Base-by-base conservation (phyloP, 2,329 filamentous ascomycete genomes). In the Fusarium sp. region DNA sequence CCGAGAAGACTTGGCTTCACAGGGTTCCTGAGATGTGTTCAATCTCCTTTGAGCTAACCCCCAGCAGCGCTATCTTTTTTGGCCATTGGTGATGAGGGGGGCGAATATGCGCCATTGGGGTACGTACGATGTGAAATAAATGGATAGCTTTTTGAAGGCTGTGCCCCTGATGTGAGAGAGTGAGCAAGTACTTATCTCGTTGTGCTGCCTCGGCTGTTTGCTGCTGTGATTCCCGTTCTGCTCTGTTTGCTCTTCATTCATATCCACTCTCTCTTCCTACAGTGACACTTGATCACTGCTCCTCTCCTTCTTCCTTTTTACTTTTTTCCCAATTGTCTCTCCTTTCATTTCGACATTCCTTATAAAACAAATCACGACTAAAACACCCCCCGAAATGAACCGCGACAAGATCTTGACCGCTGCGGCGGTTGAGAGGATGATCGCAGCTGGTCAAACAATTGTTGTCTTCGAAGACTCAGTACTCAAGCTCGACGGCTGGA, bases 401-500 rank as follows among this genome's bases (percentile, higher is more conserved):
- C 85, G 85, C 72, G 84, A 87, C 73, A 76, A 75, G 32, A 77
- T 86, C 61, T 72, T 89, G 46, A 81, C 85, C 30, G 80, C 85
- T 37, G 79, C 79, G n/a, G 82, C 83, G 63, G 83, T 91, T 71
- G 83, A 88, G 75, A 80, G 76, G 40, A 80, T 88, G 80, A 87
- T 91, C 72, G 87, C 87, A 35, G 83, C 88, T 54, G 89, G 88
- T 64, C 83, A 87, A 35, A 84, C 82, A 19, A 86, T 91, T 61
- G 85, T 91, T 73, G 86, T 91, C 61, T 86, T 85, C 72, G 85
- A 90, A 50, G 88, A 87, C 49, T 76, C 82, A 58, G 86, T 89
- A 21, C 81, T 91, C 73, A 83, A 85, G 63, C 85, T 91, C 42
- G 87, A 90, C 75, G 81, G 83, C 47, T 92, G 89, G 90, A 84